These are phyloP conservation scores for Lentinus brumalis DNA, from an alignment of 768 basidiomycete genomes.

Conservation along the genomic window DNA sequence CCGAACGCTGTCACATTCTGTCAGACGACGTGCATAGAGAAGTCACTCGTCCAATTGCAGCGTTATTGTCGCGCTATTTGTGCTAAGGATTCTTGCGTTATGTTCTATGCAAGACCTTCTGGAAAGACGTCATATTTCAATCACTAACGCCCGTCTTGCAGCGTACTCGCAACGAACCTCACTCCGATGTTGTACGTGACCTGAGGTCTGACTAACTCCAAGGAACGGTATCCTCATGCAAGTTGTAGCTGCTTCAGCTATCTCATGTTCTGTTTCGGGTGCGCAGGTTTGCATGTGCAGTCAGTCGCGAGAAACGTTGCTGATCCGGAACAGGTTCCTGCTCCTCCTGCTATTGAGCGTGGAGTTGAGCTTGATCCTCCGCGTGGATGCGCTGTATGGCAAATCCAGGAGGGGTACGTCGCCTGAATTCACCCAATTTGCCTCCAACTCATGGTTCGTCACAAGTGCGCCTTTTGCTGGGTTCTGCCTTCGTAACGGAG, in stretches of 20 bases:
- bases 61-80: too few species aligned
- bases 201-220: too few species aligned
- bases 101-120: neutral
- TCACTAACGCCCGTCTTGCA: neutral
- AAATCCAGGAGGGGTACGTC: constrained; percentile 9
- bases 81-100: too few species aligned
- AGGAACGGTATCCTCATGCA: neutral
- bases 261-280: neutral
- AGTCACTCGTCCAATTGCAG: too few species aligned
- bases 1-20: too few species aligned
- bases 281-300: neutral
- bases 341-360: constrained; percentile 12
- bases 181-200: neutral
- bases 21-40: too few species aligned
- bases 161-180: neutral
- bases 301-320: neutral
- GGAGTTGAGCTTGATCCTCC: constrained; percentile 22
- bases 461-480: neutral
- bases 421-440: neutral
- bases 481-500: neutral
- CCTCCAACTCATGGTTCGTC: neutral
- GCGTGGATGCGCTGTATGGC: constrained; percentile 23
- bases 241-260: neutral
- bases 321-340: neutral
- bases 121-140: neutral